Conservation (phyloP, 177 flowering plant species). For the Vitis hybrid region DNA sequence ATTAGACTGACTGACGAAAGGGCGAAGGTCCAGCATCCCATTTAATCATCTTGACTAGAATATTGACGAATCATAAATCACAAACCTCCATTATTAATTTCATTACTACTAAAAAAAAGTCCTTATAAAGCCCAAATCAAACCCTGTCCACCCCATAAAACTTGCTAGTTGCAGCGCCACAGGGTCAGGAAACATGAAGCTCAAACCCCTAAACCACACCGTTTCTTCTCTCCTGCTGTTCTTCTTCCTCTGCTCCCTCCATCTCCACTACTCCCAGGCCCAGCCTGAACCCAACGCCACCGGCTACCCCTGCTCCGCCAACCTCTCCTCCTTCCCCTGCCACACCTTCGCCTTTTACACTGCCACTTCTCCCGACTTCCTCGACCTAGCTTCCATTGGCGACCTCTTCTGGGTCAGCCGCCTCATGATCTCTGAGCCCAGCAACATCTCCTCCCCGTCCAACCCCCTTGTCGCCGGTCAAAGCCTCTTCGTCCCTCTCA, state of each 20-base stretch:
- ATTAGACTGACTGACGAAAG: too few species aligned
- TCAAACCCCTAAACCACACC: background rate
- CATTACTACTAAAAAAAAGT: too few species aligned
- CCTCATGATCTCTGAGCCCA: conserved; percentile 58
- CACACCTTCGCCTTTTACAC: conserved; percentile 61
- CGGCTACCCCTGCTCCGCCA: conserved; percentile 61
- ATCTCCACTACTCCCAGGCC: conserved; percentile 12
- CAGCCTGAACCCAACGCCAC: conserved; percentile 26
- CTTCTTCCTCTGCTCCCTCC: conserved; percentile 8
- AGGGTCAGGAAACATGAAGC: conserved; percentile 3
- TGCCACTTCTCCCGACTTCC: conserved; percentile 53
- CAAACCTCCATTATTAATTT: too few species aligned
- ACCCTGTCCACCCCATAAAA: too few species aligned
- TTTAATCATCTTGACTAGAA: too few species aligned
- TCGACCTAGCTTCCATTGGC: conserved; percentile 64
- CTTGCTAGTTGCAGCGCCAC: too few species aligned
- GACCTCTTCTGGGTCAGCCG: conserved; percentile 81
- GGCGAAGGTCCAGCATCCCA: too few species aligned
- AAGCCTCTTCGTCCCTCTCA: conserved; percentile 66
- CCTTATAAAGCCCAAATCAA: background rate
- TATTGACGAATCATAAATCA: background rate
- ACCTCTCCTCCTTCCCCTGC: conserved; percentile 49
- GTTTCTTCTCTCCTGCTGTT: conserved; percentile 11
- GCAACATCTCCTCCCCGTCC: conserved; percentile 64
- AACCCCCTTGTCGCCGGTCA: conserved; percentile 53